A percentile compares a stretch with the other conserved stretches of the same genome.
phyloP scores from a whole-genome alignment of 1,139 yeast species.

The Yamadazyma pseudoaaseri region DNA sequence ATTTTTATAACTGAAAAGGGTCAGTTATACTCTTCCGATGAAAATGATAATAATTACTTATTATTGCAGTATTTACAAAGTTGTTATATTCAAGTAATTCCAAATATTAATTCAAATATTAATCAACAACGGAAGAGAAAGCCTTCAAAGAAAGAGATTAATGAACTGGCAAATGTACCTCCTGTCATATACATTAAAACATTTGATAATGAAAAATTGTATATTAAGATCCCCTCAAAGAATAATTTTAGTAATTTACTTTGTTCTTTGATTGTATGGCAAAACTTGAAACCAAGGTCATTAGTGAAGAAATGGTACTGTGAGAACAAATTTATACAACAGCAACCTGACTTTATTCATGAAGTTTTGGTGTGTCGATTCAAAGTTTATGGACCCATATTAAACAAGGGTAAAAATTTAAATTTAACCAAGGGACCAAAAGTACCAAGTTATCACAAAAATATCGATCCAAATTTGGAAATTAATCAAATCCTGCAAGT shows the following conservation, averaged over 20 bases:
- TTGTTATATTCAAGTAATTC: conserved; percentile 39
- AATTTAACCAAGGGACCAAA: conserved; percentile 42
- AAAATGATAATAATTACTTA: conserved; percentile 31
- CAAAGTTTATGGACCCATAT: conserved; percentile 62
- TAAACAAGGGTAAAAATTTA: conserved; percentile 41
- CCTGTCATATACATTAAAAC: conserved; percentile 50
- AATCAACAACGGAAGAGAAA: conserved; percentile 7
- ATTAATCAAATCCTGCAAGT: conserved; percentile 4
- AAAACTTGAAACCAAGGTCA: conserved; percentile 56
- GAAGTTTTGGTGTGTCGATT: conserved; percentile 62
- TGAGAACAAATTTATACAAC: conserved; percentile 36
- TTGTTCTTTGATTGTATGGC: conserved; percentile 63
- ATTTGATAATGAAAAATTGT: conserved; percentile 46
- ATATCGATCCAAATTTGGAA: conserved; percentile 14
- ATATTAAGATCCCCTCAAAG: conserved; percentile 43
- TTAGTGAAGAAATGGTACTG: conserved; percentile 57
- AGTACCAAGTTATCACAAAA: conserved; percentile 44
- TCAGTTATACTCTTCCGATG: conserved; percentile 35
- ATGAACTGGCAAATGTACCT: conserved; percentile 15
- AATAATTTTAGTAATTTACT: conserved; percentile 48
- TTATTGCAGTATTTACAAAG: conserved; percentile 40
- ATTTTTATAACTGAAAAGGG: conserved; percentile 39
- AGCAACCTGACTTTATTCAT: conserved; percentile 29
- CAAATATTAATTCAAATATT: conserved; percentile 18
- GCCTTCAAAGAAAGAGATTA: conserved; percentile 4